A percentile compares a stretch with the other conserved stretches of the same genome.
phyloP scores from a whole-genome alignment of 495 filamentous ascomycete species.

The Penicillium lagena region DNA sequence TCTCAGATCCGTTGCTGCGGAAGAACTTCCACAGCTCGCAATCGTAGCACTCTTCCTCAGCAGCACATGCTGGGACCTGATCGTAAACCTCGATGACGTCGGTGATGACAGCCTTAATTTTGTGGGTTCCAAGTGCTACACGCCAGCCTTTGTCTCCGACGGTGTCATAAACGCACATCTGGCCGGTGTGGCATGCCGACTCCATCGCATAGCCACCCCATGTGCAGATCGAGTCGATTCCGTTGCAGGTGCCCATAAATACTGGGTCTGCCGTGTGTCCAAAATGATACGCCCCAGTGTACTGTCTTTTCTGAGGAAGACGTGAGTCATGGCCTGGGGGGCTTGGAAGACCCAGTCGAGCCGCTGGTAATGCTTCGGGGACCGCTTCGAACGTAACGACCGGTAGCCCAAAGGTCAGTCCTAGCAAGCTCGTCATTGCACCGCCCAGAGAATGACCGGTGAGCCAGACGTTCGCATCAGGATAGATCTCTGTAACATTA shows the following conservation, averaged over 20 bases:
- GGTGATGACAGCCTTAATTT: slow-evolving; percentile 74
- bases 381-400: slow-evolving; percentile 86
- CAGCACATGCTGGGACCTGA: slow-evolving; percentile 66
- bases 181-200: slow-evolving; percentile 80
- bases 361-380: slow-evolving; percentile 80
- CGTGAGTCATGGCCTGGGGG: slow-evolving; percentile 71
- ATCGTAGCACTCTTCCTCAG: slow-evolving; percentile 73
- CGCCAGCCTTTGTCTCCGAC: slow-evolving; percentile 87
- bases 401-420: slow-evolving; percentile 84
- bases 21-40: slow-evolving; percentile 94
- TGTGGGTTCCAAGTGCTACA: slow-evolving; percentile 77
- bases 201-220: slow-evolving; percentile 95
- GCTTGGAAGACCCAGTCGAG: slow-evolving; percentile 76
- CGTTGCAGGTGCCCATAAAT: slow-evolving; percentile 90
- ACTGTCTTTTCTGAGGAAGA: slow-evolving; percentile 59
- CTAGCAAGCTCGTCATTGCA: slow-evolving; percentile 75
- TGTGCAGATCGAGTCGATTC: slow-evolving; percentile 77
- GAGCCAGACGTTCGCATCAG: slow-evolving; percentile 79
- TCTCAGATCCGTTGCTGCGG: slow-evolving; percentile 77
- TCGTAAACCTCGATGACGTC: slow-evolving; percentile 83
- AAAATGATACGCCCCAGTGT: slow-evolving; percentile 84
- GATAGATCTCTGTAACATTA: slow-evolving; percentile 87
- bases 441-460: slow-evolving; percentile 88
- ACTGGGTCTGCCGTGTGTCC: slow-evolving; percentile 95
- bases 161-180: slow-evolving; percentile 84